Evolutionary conservation across 306 rosid species (phyloP), one percentile per base, ranked within the genome.

Genomic region (Abrus pulchellus): DNA sequence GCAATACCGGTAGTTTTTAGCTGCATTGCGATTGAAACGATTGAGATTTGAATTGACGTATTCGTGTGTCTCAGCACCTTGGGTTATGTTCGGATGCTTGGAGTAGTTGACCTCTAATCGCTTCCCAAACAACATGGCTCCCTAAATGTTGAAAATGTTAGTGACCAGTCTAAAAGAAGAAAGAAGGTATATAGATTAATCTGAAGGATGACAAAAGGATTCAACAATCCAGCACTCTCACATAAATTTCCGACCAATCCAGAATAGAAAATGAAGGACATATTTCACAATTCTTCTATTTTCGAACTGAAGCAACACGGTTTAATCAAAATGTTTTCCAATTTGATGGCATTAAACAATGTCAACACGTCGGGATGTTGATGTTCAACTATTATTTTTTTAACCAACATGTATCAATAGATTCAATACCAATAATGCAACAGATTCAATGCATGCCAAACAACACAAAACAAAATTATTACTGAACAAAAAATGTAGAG

Each of bases 11-110:
- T 96, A 96, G 92, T 96, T 96, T 85, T 96, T 96, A 20, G 98
- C 98, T 69, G 99, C 99, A 73, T 96, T 96, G 0, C 99, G 99
- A 75, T 96, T 93, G 87, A 96, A 96, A 20, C 98, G 98, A 68
- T 96, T 96, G 84, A 96, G 99, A 84, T 93, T 93, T 56, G 99
- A 93, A 82, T 92, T 96, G 62, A 84, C 20, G 48, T 93, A 96
- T 82, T 96, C 99, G 0, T 87, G 98, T 13, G 99, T 92, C 36
- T 96, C 99, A 6, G 97, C 90, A 83, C 99, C 98, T 84, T 96
- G 99, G 38, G 90, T 93, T 67, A 96, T 96, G 82, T 86, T 92
- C 1, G 98, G 83, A 86, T 90, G 90, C 89, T 96, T 96, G 8
- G 99, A 96, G 84, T 87, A 96, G 90, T 96, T 96, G 63, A 96